Evolutionary conservation across 305 asterid genomes (phyloP), one percentile per base, ranked within the genome.

Genomic region (Fraxinus dipetala): DNA sequence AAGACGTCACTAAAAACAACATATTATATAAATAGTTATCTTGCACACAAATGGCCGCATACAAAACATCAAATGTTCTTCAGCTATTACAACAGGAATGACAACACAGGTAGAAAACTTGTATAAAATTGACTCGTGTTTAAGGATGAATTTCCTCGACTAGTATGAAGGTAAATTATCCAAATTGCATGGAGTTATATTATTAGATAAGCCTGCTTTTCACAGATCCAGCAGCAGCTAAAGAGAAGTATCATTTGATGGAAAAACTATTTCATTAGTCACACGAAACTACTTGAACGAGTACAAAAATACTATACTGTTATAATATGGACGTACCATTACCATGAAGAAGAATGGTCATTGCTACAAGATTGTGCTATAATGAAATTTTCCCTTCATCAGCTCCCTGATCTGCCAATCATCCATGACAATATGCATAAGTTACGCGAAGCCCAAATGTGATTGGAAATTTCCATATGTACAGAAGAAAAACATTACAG

Each of bases 401-500:
- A 83, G 93, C 97, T 91, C 85, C 94, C 93, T 92, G 86, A 90
- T 94, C 97, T 91, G 98, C 87, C 95, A 92, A 89, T 90, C 87
- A 86, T 89, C 94, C 93, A 91, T 89, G 89, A 90, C 89, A 89
- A 84, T 85, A 83, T 80, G 83, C 78, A 86, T 86, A 77, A 90
- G 94, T 89, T 86, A 84, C 67, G 84, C 76, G 85, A 83, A 84
- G 88, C 85, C 82, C 81, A 82, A 74, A 81, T 61, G 75, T 26
- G 28, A 26, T 26, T 26, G 28, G 28, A 26, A 26, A 26, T 26
- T 26, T 26, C 28, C 0, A 24, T 24, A 0, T 26, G 28, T 26
- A 26, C 28, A 26, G 28, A 26, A 26, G 28, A 26, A 26, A 26
- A 26, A 26, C 28, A 26, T 26, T 26, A 26, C 28, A 26, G 1